Evolutionary conservation across 2,329 filamentous ascomycete genomes (phyloP), one percentile per base, ranked within the genome.

Genomic region (Blastomyces gilchristii): DNA sequence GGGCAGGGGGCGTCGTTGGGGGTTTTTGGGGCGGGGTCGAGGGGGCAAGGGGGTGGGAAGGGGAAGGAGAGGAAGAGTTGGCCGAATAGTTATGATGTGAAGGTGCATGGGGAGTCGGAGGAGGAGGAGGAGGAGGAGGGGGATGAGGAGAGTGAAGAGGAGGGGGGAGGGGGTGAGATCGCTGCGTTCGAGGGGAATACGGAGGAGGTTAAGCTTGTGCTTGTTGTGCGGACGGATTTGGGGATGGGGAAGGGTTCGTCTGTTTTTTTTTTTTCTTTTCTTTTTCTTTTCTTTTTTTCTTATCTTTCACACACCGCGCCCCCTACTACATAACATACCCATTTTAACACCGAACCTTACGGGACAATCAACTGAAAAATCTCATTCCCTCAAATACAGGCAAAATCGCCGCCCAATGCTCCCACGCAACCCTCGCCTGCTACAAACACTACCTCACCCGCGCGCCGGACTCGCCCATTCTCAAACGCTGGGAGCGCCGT

Each of bases 331-430:
- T n/a, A n/a, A n/a, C n/a, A n/a, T n/a, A n/a, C n/a, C n/a, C n/a
- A n/a, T n/a, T n/a, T n/a, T n/a, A n/a, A n/a, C n/a, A n/a, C n/a
- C n/a, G n/a, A n/a, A n/a, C n/a, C n/a, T n/a, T n/a, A n/a, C n/a
- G n/a, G n/a, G n/a, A n/a, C n/a, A n/a, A 53, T 34, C 28, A n/a
- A 54, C 34, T 58, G 11, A 8, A 14, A 47, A 22, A 49, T 62
- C 34, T 59, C 31, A 28, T 16, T 61, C 18, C 31, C 34, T 31
- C 28, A 31, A 31, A 31, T 37, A 6, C 18, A 96, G 93, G 93
- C 71, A 99, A 99, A 82, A 97, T 97, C 71, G 94, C 91, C 63
- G 94, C 94, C 8, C 94, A 97, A 78, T 93, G 89, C 78, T 89
- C 88, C 59, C 94, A 97, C 77, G 94, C 94, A n/a, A 96, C 93